Base-by-base conservation (phyloP, 2,329 filamentous ascomycete genomes). In the Kalmusia sp. region DNA sequence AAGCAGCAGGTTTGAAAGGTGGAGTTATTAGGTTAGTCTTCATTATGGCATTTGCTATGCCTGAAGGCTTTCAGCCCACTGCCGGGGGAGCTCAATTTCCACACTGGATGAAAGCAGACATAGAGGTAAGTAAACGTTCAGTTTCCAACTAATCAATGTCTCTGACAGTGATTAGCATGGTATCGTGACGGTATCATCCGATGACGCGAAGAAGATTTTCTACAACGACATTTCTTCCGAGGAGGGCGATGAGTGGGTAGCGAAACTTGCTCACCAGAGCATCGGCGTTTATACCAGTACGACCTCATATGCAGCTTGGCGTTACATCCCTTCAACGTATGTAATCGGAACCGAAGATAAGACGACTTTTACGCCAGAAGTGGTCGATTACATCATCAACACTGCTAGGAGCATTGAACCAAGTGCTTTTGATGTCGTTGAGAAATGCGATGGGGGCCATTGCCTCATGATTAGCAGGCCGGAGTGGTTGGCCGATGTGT, bases 401-500 rank as follows among this genome's bases (percentile, higher is more conserved):
- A 48, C 66, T 37, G 56, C 54, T 25, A 54, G 50, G 19, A 25
- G 39, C 14, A 59, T 57, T 11, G 63, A 52, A 2, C 55, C 64
- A 3, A 53, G 60, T n/a, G 61, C 50, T 1, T 54, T 54, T 22
- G 49, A 52, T 25, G 52, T 55, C 21, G 62, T 63, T 8, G 67
- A 69, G 41, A 62, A 57, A 3, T 56, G 59, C 11, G 55, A 68
- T 46, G 60, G 58, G 1, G 69, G 68, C 7, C 74, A 76, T 55
- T 73, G 65, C 46, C 72, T 71, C 9, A 76, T 76, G 50, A 51
- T 75, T 55, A 73, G 69, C 48, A 68, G 63, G 56, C 70, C 74
- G 0, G 61, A 59, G 35, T 61, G 62, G 27, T 39, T 69, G 43
- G 69, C 64, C 3, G 58, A 55, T 24, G 51, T 63, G 14, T 48